Evolutionary conservation across 768 basidiomycete genomes (phyloP).

Genomic region (Phanerodontia chrysosporium): DNA sequence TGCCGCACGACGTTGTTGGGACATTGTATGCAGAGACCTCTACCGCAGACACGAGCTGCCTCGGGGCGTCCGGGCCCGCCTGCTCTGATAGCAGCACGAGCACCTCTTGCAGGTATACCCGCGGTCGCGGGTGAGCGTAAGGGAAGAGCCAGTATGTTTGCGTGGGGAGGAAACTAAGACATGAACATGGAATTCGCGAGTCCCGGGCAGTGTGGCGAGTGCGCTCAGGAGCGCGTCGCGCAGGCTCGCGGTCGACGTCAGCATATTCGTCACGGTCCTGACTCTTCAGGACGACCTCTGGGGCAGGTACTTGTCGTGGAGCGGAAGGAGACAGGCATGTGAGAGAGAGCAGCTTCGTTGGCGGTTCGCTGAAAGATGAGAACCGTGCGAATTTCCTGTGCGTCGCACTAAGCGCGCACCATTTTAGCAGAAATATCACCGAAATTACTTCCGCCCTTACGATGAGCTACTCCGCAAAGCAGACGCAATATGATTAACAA

Average conservation of each 20-base stretch:
- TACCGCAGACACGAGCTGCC: constrained; percentile 72
- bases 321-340: neutral
- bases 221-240: constrained; percentile 59
- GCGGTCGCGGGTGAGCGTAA: constrained; percentile 64
- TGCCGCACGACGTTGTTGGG: constrained; percentile 59
- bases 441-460: too few relatives aligned
- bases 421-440: neutral
- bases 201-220: constrained; percentile 56
- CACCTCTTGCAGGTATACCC: constrained; percentile 69
- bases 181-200: constrained; percentile 70
- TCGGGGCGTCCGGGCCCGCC: constrained; percentile 39
- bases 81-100: constrained; percentile 74
- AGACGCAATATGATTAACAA: too few relatives aligned
- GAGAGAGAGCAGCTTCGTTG: neutral
- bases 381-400: neutral
- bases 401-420: neutral
- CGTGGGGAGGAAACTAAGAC: constrained; percentile 65
- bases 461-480: too few relatives aligned
- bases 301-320: neutral
- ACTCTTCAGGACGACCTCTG: neutral
- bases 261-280: neutral
- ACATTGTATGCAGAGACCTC: constrained; percentile 75
- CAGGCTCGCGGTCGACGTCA: constrained; percentile 29
- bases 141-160: constrained; percentile 72
- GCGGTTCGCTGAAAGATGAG: neutral